These are phyloP conservation scores for Torrubiellomyces zombiae DNA, from an alignment of 2,329 filamentous ascomycete genomes.

Conservation along the genomic window DNA sequence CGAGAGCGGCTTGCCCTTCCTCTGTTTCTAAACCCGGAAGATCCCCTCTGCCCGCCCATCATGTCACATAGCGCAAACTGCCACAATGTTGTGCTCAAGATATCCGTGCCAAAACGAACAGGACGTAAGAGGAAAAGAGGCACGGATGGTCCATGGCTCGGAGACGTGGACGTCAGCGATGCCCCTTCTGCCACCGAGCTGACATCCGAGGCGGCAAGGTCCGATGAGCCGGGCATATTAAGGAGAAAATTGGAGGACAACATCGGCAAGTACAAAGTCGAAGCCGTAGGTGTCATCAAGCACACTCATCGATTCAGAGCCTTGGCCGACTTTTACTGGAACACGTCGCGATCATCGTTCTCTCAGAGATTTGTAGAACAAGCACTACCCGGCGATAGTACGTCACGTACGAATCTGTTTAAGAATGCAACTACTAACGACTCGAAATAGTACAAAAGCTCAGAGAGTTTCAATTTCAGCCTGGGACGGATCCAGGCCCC, in stretches of 20 bases:
- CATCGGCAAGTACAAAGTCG: conserved; percentile 44
- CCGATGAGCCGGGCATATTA: conserved; percentile 37
- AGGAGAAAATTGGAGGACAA: conserved; percentile 56
- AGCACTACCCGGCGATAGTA: conserved; percentile 56
- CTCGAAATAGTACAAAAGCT: conserved; percentile 29
- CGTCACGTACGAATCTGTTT: conserved; percentile 3
- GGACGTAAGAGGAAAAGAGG: conserved; percentile 74
- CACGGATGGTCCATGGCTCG: conserved; percentile 47
- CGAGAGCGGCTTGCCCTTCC: conserved; percentile 37
- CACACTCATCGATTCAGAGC: conserved; percentile 78
- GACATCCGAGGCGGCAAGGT: conserved; percentile 14
- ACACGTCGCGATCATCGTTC: conserved; percentile 50
- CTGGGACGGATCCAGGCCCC: conserved; percentile 38
- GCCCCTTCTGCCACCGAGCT: conserved; percentile 3
- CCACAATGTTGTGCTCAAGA: conserved; percentile 71
- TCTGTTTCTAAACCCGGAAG: conserved; percentile 64
- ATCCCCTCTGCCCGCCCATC: conserved; percentile 62
- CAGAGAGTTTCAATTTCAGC: conserved; percentile 48
- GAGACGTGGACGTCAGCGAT: conserved; percentile 19
- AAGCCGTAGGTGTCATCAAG: conserved; percentile 55
- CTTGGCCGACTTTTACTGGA: conserved; percentile 77
- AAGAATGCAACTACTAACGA: too few species aligned
- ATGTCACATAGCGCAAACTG: conserved; percentile 59
- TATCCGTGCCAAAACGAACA: conserved; percentile 74
- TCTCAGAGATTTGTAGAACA: conserved; percentile 54